Conservation (phyloP, 1,284 basidiomycete species). For the Veloboletus limbatus region DNA sequence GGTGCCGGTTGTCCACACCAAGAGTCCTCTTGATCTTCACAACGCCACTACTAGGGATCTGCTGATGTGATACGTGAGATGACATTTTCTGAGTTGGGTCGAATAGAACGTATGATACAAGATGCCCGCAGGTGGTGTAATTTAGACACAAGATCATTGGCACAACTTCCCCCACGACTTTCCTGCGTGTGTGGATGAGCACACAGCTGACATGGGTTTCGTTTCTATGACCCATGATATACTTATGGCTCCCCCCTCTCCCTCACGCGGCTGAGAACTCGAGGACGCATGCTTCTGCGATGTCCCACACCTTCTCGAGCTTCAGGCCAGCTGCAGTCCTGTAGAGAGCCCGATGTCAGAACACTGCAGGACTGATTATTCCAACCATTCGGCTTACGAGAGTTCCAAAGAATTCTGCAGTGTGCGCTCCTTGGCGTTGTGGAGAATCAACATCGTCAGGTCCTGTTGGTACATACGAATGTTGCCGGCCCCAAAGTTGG, state of each 20-base stretch:
- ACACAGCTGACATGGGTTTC: too few relatives aligned
- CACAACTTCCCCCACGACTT: too few relatives aligned
- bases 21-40: not conserved
- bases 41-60: too few relatives aligned
- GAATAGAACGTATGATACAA: too few relatives aligned
- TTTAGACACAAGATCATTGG: too few relatives aligned
- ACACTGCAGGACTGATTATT: not conserved
- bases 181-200: too few relatives aligned
- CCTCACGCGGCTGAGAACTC: constrained; percentile 29
- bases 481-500: constrained; percentile 36
- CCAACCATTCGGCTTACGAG: constrained; percentile 22
- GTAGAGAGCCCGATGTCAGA: constrained; percentile 8
- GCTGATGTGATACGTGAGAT: too few relatives aligned
- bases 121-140: too few relatives aligned
- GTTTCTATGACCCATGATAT: too few relatives aligned
- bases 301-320: constrained; percentile 37
- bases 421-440: constrained; percentile 36
- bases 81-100: too few relatives aligned
- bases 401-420: constrained; percentile 29
- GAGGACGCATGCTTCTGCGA: constrained; percentile 29
- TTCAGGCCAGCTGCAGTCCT: constrained; percentile 19
- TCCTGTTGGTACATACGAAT: constrained; percentile 32
- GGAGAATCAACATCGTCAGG: constrained; percentile 30
- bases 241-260: not conserved
- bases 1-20: constrained; percentile 15